These are phyloP conservation scores for Neopestalotiopsis sp. DNA, from an alignment of 2,329 filamentous ascomycete genomes.

Conservation along the genomic window DNA sequence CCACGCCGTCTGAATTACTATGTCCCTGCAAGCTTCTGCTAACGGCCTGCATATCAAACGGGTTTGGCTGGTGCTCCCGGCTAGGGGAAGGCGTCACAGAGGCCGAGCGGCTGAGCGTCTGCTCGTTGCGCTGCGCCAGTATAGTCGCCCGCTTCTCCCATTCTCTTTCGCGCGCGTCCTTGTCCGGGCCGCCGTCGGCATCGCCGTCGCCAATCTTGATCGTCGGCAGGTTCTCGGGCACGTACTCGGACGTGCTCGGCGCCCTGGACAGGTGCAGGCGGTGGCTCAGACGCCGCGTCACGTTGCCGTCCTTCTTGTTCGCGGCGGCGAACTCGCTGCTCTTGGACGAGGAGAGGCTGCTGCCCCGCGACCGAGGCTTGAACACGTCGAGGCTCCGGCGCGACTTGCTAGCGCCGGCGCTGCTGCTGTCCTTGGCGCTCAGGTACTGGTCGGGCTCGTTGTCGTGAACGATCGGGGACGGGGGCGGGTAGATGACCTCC, in stretches of 20 bases:
- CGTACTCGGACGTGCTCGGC: constrained; percentile 69
- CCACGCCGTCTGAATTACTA: constrained; percentile 30
- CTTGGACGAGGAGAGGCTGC: constrained; percentile 48
- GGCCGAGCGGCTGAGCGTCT: constrained; percentile 43
- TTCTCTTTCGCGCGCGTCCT: constrained; percentile 63
- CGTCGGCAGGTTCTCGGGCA: constrained; percentile 80
- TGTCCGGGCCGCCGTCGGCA: constrained; percentile 49
- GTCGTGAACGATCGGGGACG: constrained; percentile 28
- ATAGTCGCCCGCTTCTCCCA: constrained; percentile 97
- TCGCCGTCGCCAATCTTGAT: constrained; percentile 59
- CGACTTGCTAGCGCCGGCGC: constrained; percentile 27
- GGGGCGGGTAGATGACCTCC: constrained; percentile 77
- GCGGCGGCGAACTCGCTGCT: constrained; percentile 16
- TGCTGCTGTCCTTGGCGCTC: constrained; percentile 27
- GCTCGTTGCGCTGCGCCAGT: constrained; percentile 69
- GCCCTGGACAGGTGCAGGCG: constrained; percentile 68
- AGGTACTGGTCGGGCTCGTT: constrained; percentile 32
- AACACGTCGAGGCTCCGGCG: constrained; percentile 54
- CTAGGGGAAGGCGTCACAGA: constrained; percentile 42
- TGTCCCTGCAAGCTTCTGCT: not conserved
- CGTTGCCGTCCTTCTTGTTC: constrained; percentile 32
- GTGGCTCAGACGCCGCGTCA: constrained; percentile 63
- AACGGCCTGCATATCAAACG: constrained; percentile 23
- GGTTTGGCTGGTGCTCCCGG: constrained; percentile 32
- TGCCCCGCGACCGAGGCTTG: constrained; percentile 53